Percentiles rank a stretch among this genome's conserved stretches.
These are phyloP conservation scores for Ganoderma lingzhi DNA, from an alignment of 1,284 basidiomycete species.

Conservation along the genomic window DNA sequence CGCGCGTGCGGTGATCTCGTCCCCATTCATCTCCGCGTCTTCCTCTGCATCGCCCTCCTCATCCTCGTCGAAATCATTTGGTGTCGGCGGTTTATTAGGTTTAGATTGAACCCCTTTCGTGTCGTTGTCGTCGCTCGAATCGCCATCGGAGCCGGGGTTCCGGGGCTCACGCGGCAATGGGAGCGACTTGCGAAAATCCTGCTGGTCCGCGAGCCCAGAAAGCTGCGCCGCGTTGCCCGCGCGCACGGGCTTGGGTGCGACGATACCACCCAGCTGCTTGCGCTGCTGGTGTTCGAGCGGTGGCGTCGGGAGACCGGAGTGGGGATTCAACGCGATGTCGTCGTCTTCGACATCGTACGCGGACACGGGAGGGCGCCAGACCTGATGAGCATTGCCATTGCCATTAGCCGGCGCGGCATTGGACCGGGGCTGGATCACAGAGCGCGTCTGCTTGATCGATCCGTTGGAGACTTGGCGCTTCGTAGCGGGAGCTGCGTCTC, in stretches of 20 bases:
- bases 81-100: constrained; percentile 27
- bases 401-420: constrained; percentile 21
- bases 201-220: constrained; percentile 45
- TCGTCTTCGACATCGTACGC: constrained; percentile 36
- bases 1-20: constrained; percentile 41
- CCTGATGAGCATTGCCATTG: constrained; percentile 41
- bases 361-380: constrained; percentile 51
- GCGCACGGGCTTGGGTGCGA: constrained; percentile 33
- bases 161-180: constrained; percentile 63
- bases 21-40: constrained; percentile 37
- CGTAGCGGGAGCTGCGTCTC: constrained; percentile 18
- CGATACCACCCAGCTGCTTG: constrained; percentile 35
- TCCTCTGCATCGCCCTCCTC: constrained; percentile 32
- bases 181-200: constrained; percentile 72
- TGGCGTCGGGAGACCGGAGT: constrained; percentile 32
- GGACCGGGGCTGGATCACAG: constrained; percentile 15
- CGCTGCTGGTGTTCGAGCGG: constrained; percentile 33
- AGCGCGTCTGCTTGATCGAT: constrained; percentile 26
- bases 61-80: constrained; percentile 38
- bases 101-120: constrained; percentile 40
- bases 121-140: constrained; percentile 61
- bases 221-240: constrained; percentile 34
- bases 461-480: constrained; percentile 23
- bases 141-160: constrained; percentile 63
- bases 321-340: constrained; percentile 27